These are phyloP conservation scores for Microbotryum scabiosae DNA, from an alignment of 1,284 basidiomycete genomes.

Conservation along the genomic window DNA sequence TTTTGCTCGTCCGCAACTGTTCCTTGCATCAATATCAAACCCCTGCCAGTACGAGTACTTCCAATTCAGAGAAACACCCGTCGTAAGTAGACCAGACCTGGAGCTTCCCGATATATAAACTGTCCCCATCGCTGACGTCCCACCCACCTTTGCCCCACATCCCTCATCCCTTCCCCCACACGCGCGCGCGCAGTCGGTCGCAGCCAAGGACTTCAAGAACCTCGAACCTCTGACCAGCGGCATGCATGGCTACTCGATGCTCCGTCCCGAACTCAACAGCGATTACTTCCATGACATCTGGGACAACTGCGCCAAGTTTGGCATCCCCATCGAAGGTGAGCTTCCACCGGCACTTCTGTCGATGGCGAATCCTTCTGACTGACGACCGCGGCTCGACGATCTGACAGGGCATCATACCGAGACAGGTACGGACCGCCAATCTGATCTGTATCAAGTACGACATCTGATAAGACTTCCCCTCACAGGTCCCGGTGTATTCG, in stretches of 20 bases:
- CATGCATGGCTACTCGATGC: slow-evolving; percentile 43
- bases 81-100: too few species aligned
- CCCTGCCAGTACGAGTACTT: slow-evolving; percentile 78
- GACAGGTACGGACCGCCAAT: slow-evolving; percentile 47
- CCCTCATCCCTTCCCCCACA: neutral
- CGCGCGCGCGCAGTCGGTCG: slow-evolving; percentile 46
- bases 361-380: neutral
- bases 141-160: neutral
- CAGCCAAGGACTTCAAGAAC: slow-evolving; percentile 66
- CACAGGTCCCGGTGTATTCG: slow-evolving; percentile 56
- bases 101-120: too few species aligned
- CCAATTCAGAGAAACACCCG: slow-evolving; percentile 55
- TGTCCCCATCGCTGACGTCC: too few species aligned
- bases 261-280: slow-evolving; percentile 53
- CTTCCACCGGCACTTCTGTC: slow-evolving; percentile 18
- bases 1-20: neutral
- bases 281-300: slow-evolving; percentile 85
- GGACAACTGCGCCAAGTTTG: slow-evolving; percentile 64
- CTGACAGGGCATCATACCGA: slow-evolving; percentile 57
- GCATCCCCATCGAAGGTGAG: slow-evolving; percentile 77
- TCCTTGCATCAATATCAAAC: too few species aligned
- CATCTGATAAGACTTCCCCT: too few species aligned
- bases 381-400: neutral
- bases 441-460: neutral
- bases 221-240: slow-evolving; percentile 78